Conservation (phyloP, 345 rosid genomes). For the Eucalyptus pauciflora region DNA sequence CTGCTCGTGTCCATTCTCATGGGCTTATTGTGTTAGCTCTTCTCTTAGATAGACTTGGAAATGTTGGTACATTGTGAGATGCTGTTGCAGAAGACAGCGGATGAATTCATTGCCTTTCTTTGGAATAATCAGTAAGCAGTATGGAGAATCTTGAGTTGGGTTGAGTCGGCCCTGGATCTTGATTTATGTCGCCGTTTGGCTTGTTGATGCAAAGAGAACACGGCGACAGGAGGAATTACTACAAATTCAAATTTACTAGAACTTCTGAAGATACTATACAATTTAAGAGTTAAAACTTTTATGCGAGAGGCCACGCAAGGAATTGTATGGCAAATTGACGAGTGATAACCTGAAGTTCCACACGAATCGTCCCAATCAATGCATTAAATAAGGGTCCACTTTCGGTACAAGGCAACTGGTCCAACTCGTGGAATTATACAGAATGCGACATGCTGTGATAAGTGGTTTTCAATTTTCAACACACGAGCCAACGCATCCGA, state of each 20-base stretch:
- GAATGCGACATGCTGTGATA: accelerated
- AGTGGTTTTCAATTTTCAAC: no score
- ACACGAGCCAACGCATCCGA: accelerated
- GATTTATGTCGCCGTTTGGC: neutral
- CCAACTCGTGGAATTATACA: no score
- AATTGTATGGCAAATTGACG: neutral
- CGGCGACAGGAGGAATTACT: no score
- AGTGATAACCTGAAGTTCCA: neutral
- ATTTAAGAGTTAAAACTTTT: neutral
- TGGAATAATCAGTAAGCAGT: neutral
- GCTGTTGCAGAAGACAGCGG: neutral
- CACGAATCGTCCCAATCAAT: no score
- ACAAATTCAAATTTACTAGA: no score
- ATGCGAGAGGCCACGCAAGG: neutral
- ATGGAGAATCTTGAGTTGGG: neutral
- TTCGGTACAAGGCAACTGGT: no score
- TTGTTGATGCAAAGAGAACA: neutral
- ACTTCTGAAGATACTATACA: no score
- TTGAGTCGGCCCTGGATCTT: neutral
- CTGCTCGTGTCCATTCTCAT: neutral
- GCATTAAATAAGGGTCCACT: no score
- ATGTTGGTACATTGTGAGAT: neutral
- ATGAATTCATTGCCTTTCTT: neutral
- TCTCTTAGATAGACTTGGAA: neutral
- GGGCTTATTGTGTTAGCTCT: neutral